Evolutionary conservation across 371 early-diverging fungal species (phyloP).

Genomic region (Lichtheimia ornata): DNA sequence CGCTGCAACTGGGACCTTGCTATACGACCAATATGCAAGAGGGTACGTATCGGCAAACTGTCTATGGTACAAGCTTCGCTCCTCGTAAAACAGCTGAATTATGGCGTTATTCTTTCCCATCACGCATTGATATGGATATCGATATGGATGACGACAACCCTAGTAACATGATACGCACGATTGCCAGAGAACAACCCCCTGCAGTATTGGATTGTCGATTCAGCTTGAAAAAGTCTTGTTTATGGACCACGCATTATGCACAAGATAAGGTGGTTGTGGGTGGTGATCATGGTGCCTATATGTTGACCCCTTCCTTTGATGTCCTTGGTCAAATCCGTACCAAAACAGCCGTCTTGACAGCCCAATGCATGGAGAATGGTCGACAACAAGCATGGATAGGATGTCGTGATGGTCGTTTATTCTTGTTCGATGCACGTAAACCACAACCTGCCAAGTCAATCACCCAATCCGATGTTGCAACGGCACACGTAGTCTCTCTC

Average conservation of each 20-base stretch:
- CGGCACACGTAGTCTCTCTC: slow-evolving; percentile 18
- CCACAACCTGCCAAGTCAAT: not conserved
- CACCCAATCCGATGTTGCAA: slow-evolving; percentile 16
- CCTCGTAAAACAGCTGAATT: not conserved
- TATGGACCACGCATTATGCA: slow-evolving; percentile 9
- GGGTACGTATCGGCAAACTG: not conserved
- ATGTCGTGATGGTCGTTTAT: slow-evolving; percentile 21
- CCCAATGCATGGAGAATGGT: not conserved
- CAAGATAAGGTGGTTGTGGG: slow-evolving; percentile 16
- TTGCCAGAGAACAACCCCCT: slow-evolving; percentile 5
- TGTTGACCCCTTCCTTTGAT: slow-evolving; percentile 9
- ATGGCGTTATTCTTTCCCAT: slow-evolving; percentile 4
- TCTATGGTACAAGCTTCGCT: slow-evolving; percentile 5
- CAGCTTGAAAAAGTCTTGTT: slow-evolving; percentile 19
- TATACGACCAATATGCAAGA: not conserved
- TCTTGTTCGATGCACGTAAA: slow-evolving; percentile 12
- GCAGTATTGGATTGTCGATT: not conserved
- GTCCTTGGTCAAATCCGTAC: not conserved
- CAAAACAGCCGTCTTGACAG: slow-evolving; percentile 22
- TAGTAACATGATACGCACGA: not conserved
- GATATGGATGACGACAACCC: slow-evolving; percentile 4
- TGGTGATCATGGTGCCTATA: slow-evolving; percentile 21
- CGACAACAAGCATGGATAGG: slow-evolving; percentile 22
- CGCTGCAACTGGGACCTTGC: slow-evolving; percentile 2
- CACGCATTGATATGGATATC: not conserved